Evolutionary conservation across 768 basidiomycete genomes (phyloP).

Genomic region (Lactarius deliciosus): DNA sequence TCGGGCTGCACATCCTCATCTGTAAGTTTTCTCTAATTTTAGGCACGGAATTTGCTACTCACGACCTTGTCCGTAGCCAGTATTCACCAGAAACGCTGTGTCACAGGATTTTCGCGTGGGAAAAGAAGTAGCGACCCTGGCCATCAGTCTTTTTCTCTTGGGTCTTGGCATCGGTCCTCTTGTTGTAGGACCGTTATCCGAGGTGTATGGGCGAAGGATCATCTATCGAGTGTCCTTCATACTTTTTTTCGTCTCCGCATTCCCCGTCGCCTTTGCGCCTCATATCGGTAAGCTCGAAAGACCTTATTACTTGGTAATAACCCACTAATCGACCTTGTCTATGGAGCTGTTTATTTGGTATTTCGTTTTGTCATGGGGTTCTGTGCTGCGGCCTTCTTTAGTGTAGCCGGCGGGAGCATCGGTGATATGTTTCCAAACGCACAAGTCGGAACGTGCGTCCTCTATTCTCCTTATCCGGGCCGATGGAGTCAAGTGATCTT

Average conservation of each 20-base stretch:
- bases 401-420: constrained; percentile 50
- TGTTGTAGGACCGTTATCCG: constrained; percentile 41
- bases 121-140: constrained; percentile 43
- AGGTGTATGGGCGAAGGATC: constrained; percentile 60
- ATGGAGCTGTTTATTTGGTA: constrained; percentile 57
- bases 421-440: constrained; percentile 50
- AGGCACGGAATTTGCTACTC: too few species aligned
- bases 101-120: constrained; percentile 40
- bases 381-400: constrained; percentile 56
- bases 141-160: constrained; percentile 41
- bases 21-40: constrained; percentile 4
- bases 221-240: constrained; percentile 64
- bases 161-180: constrained; percentile 37
- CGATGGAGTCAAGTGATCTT: not conserved
- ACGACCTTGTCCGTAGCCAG: constrained; percentile 27
- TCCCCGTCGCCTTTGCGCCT: constrained; percentile 72
- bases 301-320: not conserved
- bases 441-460: constrained; percentile 57
- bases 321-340: too few species aligned
- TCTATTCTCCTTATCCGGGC: not conserved
- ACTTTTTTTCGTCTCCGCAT: constrained; percentile 60
- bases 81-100: constrained; percentile 41
- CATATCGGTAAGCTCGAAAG: constrained; percentile 49
- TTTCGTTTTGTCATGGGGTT: constrained; percentile 60
- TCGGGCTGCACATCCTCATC: constrained; percentile 18